phyloP scores from a whole-genome alignment of 305 asterid species.

The Rubia tinctorum region DNA sequence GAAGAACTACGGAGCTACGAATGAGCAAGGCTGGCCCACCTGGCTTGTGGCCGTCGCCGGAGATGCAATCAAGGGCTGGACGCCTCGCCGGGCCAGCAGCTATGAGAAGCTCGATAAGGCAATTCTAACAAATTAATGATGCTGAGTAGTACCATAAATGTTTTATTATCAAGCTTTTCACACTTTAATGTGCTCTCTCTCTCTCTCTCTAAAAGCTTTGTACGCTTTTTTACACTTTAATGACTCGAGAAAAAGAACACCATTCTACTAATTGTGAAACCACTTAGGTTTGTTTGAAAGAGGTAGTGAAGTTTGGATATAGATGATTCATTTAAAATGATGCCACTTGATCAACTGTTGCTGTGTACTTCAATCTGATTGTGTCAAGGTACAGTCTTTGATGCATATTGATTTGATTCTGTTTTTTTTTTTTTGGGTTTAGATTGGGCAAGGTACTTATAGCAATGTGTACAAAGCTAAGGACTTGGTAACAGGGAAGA shows the following conservation, averaged over 20 bases:
- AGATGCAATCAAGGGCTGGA: conserved; percentile 73
- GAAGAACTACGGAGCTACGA: conserved; percentile 30
- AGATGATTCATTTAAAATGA: too few species aligned
- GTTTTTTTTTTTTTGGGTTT: conserved; percentile 14
- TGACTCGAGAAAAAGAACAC: neutral
- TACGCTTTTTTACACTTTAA: neutral
- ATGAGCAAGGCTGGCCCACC: conserved; percentile 75
- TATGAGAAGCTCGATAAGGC: conserved; percentile 94
- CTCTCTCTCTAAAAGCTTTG: neutral
- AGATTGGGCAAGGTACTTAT: conserved; percentile 97
- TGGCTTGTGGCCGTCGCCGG: conserved; percentile 88
- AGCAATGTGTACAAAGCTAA: conserved; percentile 89
- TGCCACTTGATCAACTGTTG: neutral
- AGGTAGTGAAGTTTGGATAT: too few species aligned
- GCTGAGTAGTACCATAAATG: neutral
- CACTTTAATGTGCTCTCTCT: neutral
- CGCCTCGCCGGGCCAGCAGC: conserved; percentile 88
- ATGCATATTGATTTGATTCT: conserved; percentile 20
- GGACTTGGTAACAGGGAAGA: conserved; percentile 84
- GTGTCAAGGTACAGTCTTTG: conserved; percentile 2
- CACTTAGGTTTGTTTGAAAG: too few species aligned
- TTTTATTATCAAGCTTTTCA: neutral
- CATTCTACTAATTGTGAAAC: too few species aligned
- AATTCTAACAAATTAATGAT: conserved; percentile 4
- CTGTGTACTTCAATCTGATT: neutral